Conservation (phyloP, 176 grass and related monocot genomes). For the Juncus inflexus region DNA sequence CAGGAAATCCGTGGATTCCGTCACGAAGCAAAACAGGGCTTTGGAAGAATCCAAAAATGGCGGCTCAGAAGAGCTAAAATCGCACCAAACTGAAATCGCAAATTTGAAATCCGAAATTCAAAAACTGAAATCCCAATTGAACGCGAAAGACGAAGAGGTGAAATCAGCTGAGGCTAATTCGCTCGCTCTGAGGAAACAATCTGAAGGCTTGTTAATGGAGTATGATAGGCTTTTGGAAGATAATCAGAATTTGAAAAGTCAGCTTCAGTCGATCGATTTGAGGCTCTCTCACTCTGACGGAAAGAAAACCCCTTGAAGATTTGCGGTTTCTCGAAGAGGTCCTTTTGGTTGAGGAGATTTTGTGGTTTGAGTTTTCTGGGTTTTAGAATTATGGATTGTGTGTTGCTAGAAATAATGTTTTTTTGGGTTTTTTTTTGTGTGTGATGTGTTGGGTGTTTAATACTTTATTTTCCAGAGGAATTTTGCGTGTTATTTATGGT, state of each 20-base stretch:
- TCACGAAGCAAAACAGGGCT: conserved; percentile 46
- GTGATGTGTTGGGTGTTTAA: conserved; percentile 3
- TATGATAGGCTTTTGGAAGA: conserved; percentile 76
- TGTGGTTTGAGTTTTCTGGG: not conserved
- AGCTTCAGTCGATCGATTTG: conserved; percentile 54
- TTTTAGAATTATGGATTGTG: not conserved
- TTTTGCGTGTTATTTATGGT: too few species aligned
- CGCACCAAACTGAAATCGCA: conserved; percentile 41
- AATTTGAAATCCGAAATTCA: conserved; percentile 50
- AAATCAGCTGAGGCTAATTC: conserved; percentile 50
- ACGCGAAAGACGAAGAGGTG: conserved; percentile 41
- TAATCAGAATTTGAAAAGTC: conserved; percentile 48
- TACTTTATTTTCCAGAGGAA: conserved; percentile 8
- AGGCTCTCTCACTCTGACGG: conserved; percentile 48
- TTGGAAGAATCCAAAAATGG: conserved; percentile 68
- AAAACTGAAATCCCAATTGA: conserved; percentile 37
- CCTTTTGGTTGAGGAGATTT: not conserved
- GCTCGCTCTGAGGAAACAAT: conserved; percentile 55
- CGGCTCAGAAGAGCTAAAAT: conserved; percentile 35
- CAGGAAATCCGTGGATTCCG: conserved; percentile 62
- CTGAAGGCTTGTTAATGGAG: conserved; percentile 63
- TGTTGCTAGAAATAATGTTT: too few species aligned
- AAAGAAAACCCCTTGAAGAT: conserved; percentile 38
- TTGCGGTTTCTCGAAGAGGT: not conserved
- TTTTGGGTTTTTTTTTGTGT: not conserved